Evolutionary conservation across 2,329 filamentous ascomycete species (phyloP).

Genomic region (Kalmusia sp.): DNA sequence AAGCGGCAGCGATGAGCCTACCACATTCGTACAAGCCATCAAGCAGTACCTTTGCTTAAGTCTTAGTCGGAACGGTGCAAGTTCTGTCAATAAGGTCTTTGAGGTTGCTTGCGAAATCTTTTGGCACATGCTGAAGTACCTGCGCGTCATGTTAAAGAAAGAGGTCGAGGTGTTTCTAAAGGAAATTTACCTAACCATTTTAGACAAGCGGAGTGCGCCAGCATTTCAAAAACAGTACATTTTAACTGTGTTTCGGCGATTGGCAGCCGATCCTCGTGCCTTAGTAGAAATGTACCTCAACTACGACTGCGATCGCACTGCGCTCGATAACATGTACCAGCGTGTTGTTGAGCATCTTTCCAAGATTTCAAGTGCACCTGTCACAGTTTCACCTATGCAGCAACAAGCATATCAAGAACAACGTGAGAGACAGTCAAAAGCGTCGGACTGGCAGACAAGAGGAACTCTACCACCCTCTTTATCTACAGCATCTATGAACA

Average conservation of each 20-base stretch:
- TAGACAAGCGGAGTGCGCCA: conserved; percentile 87
- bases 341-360: conserved; percentile 91
- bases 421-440: conserved; percentile 65
- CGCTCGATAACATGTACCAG: conserved; percentile 96
- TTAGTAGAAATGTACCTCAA: conserved; percentile 96
- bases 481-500: conserved; percentile 76
- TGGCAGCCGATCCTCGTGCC: conserved; percentile 85
- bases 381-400: conserved; percentile 75
- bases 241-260: conserved; percentile 80
- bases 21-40: conserved; percentile 89
- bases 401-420: conserved; percentile 89
- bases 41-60: conserved; percentile 97
- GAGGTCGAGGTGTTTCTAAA: conserved; percentile 98
- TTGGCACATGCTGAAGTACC: conserved; percentile 93
- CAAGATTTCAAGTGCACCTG: conserved; percentile 80
- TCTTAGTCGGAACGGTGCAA: conserved; percentile 92
- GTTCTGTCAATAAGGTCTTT: conserved; percentile 89
- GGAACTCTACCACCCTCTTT: conserved; percentile 87
- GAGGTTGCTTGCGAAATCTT: conserved; percentile 97
- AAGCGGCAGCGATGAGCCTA: conserved; percentile 88
- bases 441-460: conserved; percentile 83
- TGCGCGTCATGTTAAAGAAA: conserved; percentile 96
- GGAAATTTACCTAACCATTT: conserved; percentile 91
- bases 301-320: conserved; percentile 94
- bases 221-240: conserved; percentile 92